phyloP scores from a whole-genome alignment of 306 rosid genomes.

The Begonia masoniana region DNA sequence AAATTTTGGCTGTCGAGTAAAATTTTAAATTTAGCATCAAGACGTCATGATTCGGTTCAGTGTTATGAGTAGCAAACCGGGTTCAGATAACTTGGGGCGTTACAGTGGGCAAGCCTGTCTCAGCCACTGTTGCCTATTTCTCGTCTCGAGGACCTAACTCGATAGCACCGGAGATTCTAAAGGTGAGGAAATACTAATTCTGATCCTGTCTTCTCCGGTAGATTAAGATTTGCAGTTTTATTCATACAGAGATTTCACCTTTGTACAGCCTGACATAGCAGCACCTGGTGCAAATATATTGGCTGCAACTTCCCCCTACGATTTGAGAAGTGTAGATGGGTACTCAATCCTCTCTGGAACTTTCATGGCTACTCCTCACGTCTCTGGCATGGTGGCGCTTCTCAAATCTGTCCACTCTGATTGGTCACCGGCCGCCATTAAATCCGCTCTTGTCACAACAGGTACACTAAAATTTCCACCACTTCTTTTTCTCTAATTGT shows the following conservation, averaged over 20 bases:
- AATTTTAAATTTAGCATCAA: too few species aligned
- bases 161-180: conserved; percentile 4
- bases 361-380: conserved; percentile 21
- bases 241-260: neutral
- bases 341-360: conserved; percentile 16
- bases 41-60: too few species aligned
- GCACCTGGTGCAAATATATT: conserved; percentile 24
- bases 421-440: conserved; percentile 27
- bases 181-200: neutral
- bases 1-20: too few species aligned
- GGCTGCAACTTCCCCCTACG: conserved; percentile 16
- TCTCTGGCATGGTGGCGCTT: conserved; percentile 22
- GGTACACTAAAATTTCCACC: conserved; percentile 6
- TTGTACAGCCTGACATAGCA: conserved; percentile 20
- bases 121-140: conserved; percentile 5
- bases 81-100: too few species aligned
- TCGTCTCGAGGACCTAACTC: conserved; percentile 11
- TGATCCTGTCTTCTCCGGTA: too few species aligned
- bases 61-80: too few species aligned
- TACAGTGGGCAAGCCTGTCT: conserved; percentile 5
- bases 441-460: conserved; percentile 22
- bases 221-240: neutral
- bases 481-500: neutral
- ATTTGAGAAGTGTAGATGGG: conserved; percentile 3
- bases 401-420: conserved; percentile 14